Evolutionary conservation across 2,329 filamentous ascomycete species (phyloP), one percentile per base, ranked within the genome.

Genomic region (Cladosporium phlei): DNA sequence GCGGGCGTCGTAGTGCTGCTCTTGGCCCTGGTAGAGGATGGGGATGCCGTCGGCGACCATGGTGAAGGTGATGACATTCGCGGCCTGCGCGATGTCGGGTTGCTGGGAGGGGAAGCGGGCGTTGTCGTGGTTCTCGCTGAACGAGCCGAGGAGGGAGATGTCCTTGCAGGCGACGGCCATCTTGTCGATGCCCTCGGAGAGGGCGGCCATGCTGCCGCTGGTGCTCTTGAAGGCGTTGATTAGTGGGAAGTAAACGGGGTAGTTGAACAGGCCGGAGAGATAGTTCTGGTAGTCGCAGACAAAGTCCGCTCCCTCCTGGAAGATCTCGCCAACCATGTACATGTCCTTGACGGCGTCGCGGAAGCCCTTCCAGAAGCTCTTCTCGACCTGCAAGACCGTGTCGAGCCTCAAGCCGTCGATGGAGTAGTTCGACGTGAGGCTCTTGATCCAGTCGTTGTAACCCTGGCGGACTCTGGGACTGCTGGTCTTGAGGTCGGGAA

Each of bases 11-110:
- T 74, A 80, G 50, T 75, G 77, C 56, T 85, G 81, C 62, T 85
- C 82, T 51, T 81, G 78, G 21, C 81, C 82, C 54, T 82, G 75
- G 63, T 84, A 85, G 25, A 84, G 70, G 46, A 83, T 78, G 1
- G 80, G 80, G 29, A 84, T 77, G 16, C 81, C 81, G 46, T 82
- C 71, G 2, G 69, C 68, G 14, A 85, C 72, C 22, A 85, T 72
- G n/a, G 75, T 77, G 56, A 78, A 83, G 0, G 78, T 71, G 30
- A 84, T 68, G 4, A 77, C 71, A 55, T 85, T 85, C 61, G 79
- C 77, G 35, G 79, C 74, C 2, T 82, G 69, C 42, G 76, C 64
- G 6, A 72, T 60, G 56, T 84, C 80, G 8, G 66, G 59, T 40
- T 74, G 80, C 48, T 70, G 60, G 51, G 66, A 73, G 1, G 67